These are phyloP conservation scores for Lyophyllum semitale DNA, from an alignment of 768 basidiomycete genomes.

Conservation along the genomic window DNA sequence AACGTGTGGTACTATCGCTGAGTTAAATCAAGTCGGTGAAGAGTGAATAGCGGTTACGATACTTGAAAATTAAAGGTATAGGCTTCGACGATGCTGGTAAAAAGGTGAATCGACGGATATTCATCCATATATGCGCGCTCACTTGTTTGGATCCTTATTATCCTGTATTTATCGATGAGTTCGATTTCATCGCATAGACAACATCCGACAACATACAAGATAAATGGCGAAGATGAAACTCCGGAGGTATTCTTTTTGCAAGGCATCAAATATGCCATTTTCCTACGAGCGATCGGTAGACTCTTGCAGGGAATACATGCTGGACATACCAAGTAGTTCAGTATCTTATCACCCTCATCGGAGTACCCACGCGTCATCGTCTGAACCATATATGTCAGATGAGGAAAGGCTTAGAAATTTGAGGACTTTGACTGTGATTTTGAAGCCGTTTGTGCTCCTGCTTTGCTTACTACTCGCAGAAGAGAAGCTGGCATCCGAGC, in stretches of 20 bases:
- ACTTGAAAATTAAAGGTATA: conserved; percentile 89
- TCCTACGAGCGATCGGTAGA: conserved; percentile 49
- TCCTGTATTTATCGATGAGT: conserved; percentile 49
- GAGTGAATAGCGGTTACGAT: background rate
- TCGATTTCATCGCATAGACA: background rate
- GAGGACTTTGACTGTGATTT: conserved; percentile 55
- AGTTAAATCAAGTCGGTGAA: conserved; percentile 5
- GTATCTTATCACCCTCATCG: conserved; percentile 78
- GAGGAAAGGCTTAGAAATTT: background rate
- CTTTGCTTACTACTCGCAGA: conserved; percentile 34
- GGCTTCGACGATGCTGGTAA: conserved; percentile 75
- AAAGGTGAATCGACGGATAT: conserved; percentile 5
- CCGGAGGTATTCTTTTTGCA: conserved; percentile 81
- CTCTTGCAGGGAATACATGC: conserved; percentile 8
- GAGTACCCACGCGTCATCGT: conserved; percentile 76
- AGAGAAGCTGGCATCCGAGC: conserved; percentile 37
- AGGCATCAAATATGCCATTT: conserved; percentile 82
- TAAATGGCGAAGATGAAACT: conserved; percentile 88
- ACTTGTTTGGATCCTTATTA: conserved; percentile 84
- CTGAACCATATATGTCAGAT: conserved; percentile 17
- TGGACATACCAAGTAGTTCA: conserved; percentile 73
- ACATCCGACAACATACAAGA: conserved; percentile 48
- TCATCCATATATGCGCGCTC: conserved; percentile 32
- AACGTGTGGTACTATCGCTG: conserved; percentile 62
- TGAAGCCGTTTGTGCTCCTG: conserved; percentile 61